Percentiles rank a stretch among this genome's conserved stretches.
These are phyloP conservation scores for Pseudonitzschia pungens DNA, from an alignment of 108 stramenopile genomes.

Conservation along the genomic window DNA sequence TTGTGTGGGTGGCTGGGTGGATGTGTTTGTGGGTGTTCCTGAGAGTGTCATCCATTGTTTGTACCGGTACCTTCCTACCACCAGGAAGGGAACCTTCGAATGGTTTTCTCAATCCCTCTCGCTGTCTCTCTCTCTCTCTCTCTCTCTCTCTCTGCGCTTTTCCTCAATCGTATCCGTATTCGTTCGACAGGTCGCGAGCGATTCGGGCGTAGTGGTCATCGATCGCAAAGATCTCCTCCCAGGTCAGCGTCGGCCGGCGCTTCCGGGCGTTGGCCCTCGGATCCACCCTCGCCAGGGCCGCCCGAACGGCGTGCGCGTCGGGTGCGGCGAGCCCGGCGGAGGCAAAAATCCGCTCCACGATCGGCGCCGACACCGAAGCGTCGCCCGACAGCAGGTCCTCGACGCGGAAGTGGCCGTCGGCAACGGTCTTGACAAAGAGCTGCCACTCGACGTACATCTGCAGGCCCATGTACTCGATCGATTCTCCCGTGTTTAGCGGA, in stretches of 20 bases:
- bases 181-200: neutral
- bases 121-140: too few relatives aligned
- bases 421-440: neutral
- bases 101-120: too few relatives aligned
- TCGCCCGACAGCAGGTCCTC: neutral
- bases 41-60: too few relatives aligned
- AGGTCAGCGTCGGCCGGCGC: neutral
- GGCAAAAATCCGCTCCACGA: neutral
- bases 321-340: neutral
- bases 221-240: neutral
- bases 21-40: too few relatives aligned
- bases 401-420: neutral
- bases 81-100: too few relatives aligned
- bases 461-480: neutral
- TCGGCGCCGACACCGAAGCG: neutral
- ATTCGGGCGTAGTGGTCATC: neutral
- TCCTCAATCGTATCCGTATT: slow-evolving; percentile 1
- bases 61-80: too few relatives aligned
- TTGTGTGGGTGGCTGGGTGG: too few relatives aligned
- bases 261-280: neutral
- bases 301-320: neutral
- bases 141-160: too few relatives aligned
- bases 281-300: neutral
- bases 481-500: neutral
- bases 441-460: neutral